Evolutionary conservation across 768 basidiomycete genomes (phyloP), one percentile per base, ranked within the genome.

Genomic region (Pholiota molesta): DNA sequence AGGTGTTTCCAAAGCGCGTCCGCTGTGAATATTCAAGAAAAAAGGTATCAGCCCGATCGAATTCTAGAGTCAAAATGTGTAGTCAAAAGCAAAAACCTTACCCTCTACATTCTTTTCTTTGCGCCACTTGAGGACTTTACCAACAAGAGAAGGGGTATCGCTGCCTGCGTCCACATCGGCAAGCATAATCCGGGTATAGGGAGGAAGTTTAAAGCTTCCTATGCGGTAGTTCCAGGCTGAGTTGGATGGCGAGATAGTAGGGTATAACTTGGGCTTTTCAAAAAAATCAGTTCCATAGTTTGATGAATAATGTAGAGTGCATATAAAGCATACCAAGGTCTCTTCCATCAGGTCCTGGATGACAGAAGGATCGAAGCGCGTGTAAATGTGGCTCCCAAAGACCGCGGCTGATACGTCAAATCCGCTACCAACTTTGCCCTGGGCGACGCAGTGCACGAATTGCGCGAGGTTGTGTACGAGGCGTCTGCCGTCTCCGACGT

Each of bases 161-260:
- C 92, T 96, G 10, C 97, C 97, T 9, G 92, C 94, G 68, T 97
- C 93, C 16, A 99, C 95, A 71, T 99, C 97, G 26, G 96, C 97
- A 21, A 99, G 82, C 76, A 99, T 83, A 37, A 99, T 82, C 58
- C 92, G 81, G 21, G 92, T 89, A 55, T 87, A 75, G 0, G 92
- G 93, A 2, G 97, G 97, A 35, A 99, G 87, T 56, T 85, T 82
- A 73, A 97, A 94, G 0, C 87, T 84, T 59, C 80, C 76, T 13
- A 90, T 82, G 33, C 70, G 73, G 66, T 90, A 85, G 67, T 94
- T 88, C 96, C 96, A 97, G 58, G 79, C 81, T 2, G 72, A 67
- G 61, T 93, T 93, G 35, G 78, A 78, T 19, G 91, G 86, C 6
- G 85, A 84, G 1, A 93, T 73, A n/a, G 83, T 78, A 16, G 84